Evolutionary conservation across 768 basidiomycete genomes (phyloP).

Genomic region (Suillus fuscotomentosus): DNA sequence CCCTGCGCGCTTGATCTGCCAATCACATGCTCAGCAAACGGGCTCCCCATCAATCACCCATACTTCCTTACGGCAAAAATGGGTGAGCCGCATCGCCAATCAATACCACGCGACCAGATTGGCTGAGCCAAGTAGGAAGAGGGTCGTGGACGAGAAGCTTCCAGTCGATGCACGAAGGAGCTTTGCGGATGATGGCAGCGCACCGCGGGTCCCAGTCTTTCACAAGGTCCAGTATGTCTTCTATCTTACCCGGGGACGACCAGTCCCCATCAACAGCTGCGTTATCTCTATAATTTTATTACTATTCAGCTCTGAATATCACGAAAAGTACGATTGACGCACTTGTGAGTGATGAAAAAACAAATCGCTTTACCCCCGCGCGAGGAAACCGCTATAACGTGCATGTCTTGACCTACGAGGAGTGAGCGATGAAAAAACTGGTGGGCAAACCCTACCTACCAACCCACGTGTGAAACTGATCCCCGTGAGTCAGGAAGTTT

Average conservation of each 20-base stretch:
- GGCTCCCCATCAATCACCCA: neutral
- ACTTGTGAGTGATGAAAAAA: conserved; percentile 23
- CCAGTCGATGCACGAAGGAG: conserved; percentile 35
- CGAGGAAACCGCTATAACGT: conserved; percentile 19
- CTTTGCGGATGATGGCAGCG: conserved; percentile 21
- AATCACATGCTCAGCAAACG: neutral
- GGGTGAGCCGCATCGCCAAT: conserved; percentile 31
- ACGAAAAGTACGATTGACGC: neutral
- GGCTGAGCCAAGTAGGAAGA: conserved; percentile 36
- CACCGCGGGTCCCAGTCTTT: conserved; percentile 26
- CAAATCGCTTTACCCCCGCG: conserved; percentile 15
- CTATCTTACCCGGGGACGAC: conserved; percentile 21
- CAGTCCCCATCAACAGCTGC: conserved; percentile 19
- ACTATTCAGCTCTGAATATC: neutral
- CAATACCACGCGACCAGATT: conserved; percentile 19
- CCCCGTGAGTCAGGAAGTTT: conserved; percentile 12
- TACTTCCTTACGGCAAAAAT: conserved; percentile 25
- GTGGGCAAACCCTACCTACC: conserved; percentile 8
- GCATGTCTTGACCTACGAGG: conserved; percentile 14
- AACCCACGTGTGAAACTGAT: conserved; percentile 19
- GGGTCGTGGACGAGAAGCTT: conserved; percentile 38
- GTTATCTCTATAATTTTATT: conserved; percentile 12
- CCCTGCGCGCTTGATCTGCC: conserved; percentile 28
- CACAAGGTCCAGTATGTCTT: conserved; percentile 21
- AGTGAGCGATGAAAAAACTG: neutral